phyloP scores from a whole-genome alignment of 148 eudicot genomes.

The Vaccinium vitisidaea region DNA sequence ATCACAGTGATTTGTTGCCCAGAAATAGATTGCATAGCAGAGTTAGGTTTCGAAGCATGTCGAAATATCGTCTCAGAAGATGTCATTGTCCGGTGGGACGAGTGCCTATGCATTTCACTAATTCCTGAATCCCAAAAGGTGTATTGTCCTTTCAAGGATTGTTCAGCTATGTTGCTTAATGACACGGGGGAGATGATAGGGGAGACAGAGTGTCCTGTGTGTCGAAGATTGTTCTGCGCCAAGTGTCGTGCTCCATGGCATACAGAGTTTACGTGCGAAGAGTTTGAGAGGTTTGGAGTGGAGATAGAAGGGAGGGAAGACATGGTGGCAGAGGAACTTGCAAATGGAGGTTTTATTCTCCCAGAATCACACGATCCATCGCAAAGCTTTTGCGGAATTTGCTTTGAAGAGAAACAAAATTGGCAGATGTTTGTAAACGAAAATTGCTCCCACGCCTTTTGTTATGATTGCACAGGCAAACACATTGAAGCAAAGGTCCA shows the following conservation, averaged over 20 bases:
- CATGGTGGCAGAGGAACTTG: conserved; percentile 18
- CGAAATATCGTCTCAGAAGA: conserved; percentile 22
- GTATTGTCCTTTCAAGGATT: conserved; percentile 44
- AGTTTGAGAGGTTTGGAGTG: conserved; percentile 21
- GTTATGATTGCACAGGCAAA: conserved; percentile 33
- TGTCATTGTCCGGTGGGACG: conserved; percentile 31
- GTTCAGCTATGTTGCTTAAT: conserved; percentile 32
- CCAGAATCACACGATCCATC: background rate
- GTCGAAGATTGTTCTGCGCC: conserved; percentile 31
- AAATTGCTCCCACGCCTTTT: conserved; percentile 36
- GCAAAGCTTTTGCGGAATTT: conserved; percentile 28
- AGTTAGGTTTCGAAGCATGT: conserved; percentile 18
- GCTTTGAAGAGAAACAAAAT: conserved; percentile 31
- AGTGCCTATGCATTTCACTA: conserved; percentile 26
- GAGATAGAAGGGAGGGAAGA: conserved; percentile 18
- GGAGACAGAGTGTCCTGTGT: conserved; percentile 17
- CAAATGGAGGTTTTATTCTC: background rate
- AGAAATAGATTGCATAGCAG: conserved; percentile 27
- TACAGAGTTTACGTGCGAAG: conserved; percentile 31
- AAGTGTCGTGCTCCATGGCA: conserved; percentile 34
- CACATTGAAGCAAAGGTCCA: conserved; percentile 31
- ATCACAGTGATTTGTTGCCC: conserved; percentile 27
- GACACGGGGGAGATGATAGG: conserved; percentile 19
- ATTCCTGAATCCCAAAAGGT: conserved; percentile 30
- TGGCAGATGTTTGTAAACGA: conserved; percentile 31